These are phyloP conservation scores for Fusarium anthophilum DNA, from an alignment of 2,329 filamentous ascomycete genomes.

Conservation along the genomic window DNA sequence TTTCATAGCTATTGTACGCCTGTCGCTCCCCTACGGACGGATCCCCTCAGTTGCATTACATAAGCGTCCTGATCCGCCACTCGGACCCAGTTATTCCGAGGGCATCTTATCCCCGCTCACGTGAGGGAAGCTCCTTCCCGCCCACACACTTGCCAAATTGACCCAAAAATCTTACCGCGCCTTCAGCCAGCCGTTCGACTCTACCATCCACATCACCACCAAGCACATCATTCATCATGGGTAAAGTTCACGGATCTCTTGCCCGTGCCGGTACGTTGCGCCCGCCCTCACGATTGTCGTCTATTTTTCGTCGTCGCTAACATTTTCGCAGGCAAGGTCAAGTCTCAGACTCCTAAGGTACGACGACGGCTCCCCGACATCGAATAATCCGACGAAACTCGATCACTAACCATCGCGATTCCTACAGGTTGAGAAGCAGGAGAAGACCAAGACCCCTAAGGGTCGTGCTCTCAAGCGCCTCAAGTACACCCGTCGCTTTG, in stretches of 20 bases:
- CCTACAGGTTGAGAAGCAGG: conserved; percentile 80
- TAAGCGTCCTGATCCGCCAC: conserved; percentile 2
- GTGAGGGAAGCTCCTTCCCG: conserved; percentile 46
- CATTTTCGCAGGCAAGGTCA: conserved; percentile 92
- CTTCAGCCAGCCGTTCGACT: conserved; percentile 40
- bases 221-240: conserved; percentile 70
- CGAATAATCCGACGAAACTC: conserved; percentile 39
- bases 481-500: conserved; percentile 96
- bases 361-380: conserved; percentile 48
- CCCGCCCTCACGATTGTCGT: conserved; percentile 12
- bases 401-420: conserved; percentile 44
- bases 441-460: conserved; percentile 98
- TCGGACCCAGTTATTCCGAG: conserved; percentile 47
- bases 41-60: background rate
- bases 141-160: conserved; percentile 53
- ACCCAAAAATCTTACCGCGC: conserved; percentile 47
- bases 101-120: conserved; percentile 48
- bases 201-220: conserved; percentile 49
- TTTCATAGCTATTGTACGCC: too few species aligned
- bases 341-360: conserved; percentile 95
- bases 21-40: background rate
- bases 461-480: conserved; percentile 97
- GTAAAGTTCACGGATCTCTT: conserved; percentile 94
- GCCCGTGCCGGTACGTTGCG: conserved; percentile 74
- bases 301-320: conserved; percentile 38